phyloP scores from a whole-genome alignment of 116 monocot species.

The Papilionanthe hybrid region DNA sequence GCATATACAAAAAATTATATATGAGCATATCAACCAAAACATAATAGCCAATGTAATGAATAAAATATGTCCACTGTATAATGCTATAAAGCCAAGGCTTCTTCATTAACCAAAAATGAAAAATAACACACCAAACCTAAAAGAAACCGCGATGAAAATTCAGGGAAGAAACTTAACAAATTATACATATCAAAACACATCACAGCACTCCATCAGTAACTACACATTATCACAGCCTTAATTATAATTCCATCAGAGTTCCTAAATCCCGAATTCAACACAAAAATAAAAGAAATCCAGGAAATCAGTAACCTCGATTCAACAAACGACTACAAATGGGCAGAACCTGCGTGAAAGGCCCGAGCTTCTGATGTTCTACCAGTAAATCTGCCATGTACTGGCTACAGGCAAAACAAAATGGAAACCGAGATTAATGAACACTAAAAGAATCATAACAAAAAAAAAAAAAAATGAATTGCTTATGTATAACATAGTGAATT shows the following conservation, averaged over 20 bases:
- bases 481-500: too few relatives aligned
- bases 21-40: too few relatives aligned
- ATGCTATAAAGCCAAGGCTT: too few relatives aligned
- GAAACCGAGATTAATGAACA: slow-evolving; percentile 6
- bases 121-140: too few relatives aligned
- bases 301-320: slow-evolving; percentile 71
- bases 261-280: neutral
- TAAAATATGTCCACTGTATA: too few relatives aligned
- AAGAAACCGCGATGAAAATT: too few relatives aligned
- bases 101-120: too few relatives aligned
- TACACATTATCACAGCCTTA: neutral
- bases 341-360: slow-evolving; percentile 91
- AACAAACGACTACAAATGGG: slow-evolving; percentile 84
- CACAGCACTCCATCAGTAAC: neutral
- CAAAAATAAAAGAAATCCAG: neutral
- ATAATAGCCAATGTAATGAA: too few relatives aligned
- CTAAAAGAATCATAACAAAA: neutral
- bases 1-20: too few relatives aligned
- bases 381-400: slow-evolving; percentile 92
- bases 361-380: slow-evolving; percentile 88
- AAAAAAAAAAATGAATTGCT: too few relatives aligned
- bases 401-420: slow-evolving; percentile 35
- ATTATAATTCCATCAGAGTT: neutral
- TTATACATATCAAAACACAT: too few relatives aligned
- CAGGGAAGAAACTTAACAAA: too few relatives aligned